Percentiles rank a stretch among this genome's conserved stretches.
phyloP scores from a whole-genome alignment of 495 filamentous ascomycete species.

The Xylaria intraflava region DNA sequence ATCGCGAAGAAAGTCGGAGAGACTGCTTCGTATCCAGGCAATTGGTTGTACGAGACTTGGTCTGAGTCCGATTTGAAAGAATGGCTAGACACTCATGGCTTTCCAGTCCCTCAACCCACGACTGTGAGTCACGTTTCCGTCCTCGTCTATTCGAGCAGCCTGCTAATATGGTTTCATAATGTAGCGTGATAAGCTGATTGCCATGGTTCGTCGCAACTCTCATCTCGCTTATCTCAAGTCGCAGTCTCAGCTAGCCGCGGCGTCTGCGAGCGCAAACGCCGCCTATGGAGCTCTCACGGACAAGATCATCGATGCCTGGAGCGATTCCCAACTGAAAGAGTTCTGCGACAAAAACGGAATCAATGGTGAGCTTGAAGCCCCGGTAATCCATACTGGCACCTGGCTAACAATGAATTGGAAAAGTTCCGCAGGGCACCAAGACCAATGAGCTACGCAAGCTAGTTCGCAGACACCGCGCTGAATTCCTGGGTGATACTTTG shows the following conservation, averaged over 20 bases:
- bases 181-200: slow-evolving; percentile 78
- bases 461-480: slow-evolving; percentile 79
- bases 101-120: slow-evolving; percentile 79
- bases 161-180: not conserved
- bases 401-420: slow-evolving; percentile 52
- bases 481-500: slow-evolving; percentile 62
- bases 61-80: slow-evolving; percentile 51
- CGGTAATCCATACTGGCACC: not conserved
- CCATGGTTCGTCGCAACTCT: slow-evolving; percentile 84
- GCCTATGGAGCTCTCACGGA: slow-evolving; percentile 70
- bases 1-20: slow-evolving; percentile 79
- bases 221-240: slow-evolving; percentile 64
- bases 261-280: slow-evolving; percentile 57
- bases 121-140: slow-evolving; percentile 34
- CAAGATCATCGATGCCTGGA: slow-evolving; percentile 82
- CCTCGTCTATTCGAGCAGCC: no score
- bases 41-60: slow-evolving; percentile 92
- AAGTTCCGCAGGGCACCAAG: slow-evolving; percentile 83
- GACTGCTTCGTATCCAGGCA: slow-evolving; percentile 77
- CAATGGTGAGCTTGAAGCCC: slow-evolving; percentile 21
- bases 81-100: slow-evolving; percentile 86
- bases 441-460: slow-evolving; percentile 86
- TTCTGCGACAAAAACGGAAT: slow-evolving; percentile 90
- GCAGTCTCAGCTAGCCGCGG: slow-evolving; percentile 52
- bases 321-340: slow-evolving; percentile 78